A percentile compares a stretch with the other conserved stretches of the same genome.
phyloP scores from a whole-genome alignment of 1,284 basidiomycete species.

The Stereum hirsutum region DNA sequence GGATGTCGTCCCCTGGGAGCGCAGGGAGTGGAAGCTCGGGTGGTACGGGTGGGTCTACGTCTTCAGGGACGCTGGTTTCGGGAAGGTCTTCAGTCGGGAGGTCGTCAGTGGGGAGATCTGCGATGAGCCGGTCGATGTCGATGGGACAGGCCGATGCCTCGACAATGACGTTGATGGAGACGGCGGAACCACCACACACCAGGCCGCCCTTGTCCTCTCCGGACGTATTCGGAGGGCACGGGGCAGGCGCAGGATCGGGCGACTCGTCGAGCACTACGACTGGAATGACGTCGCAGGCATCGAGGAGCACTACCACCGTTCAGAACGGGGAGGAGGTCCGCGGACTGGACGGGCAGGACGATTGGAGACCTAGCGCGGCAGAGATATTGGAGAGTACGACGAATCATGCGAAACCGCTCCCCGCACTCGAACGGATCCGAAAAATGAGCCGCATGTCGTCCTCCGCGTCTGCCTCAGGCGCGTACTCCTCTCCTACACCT shows the following conservation, averaged over 20 bases:
- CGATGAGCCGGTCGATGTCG: slow-evolving; percentile 8
- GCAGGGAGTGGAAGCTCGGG: slow-evolving; percentile 6
- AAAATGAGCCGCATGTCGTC: slow-evolving; percentile 27
- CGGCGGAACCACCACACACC: no score
- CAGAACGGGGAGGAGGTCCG: neutral
- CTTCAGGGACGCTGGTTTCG: slow-evolving; percentile 14
- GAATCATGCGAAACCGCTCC: slow-evolving; percentile 62
- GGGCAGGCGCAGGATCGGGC: no score
- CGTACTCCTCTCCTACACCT: neutral
- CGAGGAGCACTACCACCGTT: neutral
- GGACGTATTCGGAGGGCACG: no score
- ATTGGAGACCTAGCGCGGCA: slow-evolving; percentile 43
- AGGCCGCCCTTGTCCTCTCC: no score
- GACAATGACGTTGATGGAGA: slow-evolving; percentile 11
- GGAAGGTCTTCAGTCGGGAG: neutral
- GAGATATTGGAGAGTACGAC: slow-evolving; percentile 74
- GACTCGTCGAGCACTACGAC: no score
- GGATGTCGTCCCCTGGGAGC: slow-evolving; percentile 20
- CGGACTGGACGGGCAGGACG: slow-evolving; percentile 23
- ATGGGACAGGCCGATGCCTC: slow-evolving; percentile 23
- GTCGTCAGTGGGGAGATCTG: slow-evolving; percentile 7
- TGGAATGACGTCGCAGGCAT: neutral
- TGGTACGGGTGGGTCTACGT: slow-evolving; percentile 8
- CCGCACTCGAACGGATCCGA: slow-evolving; percentile 64
- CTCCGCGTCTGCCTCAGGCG: neutral